Evolutionary conservation across 1,284 basidiomycete genomes (phyloP).

Genomic region (Cryptococcus wingfieldii): DNA sequence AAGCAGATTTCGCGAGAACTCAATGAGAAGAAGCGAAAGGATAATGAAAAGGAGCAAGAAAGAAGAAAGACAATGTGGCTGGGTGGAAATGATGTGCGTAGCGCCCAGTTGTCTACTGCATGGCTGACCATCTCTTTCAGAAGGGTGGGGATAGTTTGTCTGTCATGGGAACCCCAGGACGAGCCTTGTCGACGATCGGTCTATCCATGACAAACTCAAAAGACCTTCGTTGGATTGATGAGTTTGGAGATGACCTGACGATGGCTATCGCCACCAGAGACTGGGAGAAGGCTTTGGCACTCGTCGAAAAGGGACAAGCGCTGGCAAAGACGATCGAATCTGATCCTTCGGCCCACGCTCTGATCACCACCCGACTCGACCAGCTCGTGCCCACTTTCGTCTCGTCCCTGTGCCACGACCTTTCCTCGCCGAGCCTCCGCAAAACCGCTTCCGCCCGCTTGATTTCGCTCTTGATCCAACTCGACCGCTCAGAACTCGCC

Average conservation of each 20-base stretch:
- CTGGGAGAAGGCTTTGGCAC: conserved; percentile 77
- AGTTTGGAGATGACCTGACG: conserved; percentile 85
- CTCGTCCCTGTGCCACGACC: conserved; percentile 65
- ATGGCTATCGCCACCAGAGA: conserved; percentile 85
- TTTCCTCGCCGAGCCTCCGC: conserved; percentile 69
- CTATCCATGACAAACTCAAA: conserved; percentile 57
- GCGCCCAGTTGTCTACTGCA: not conserved
- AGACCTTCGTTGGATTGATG: conserved; percentile 77
- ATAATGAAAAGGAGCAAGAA: conserved; percentile 86
- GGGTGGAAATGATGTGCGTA: conserved; percentile 54
- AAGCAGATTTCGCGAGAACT: conserved; percentile 89
- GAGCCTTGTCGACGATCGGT: conserved; percentile 61
- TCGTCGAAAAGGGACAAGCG: conserved; percentile 68
- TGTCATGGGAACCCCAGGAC: conserved; percentile 60
- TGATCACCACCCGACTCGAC: conserved; percentile 57
- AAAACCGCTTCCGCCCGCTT: conserved; percentile 71
- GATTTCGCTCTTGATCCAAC: conserved; percentile 66
- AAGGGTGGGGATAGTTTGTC: conserved; percentile 9
- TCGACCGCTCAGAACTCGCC: conserved; percentile 74
- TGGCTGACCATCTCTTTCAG: conserved; percentile 1
- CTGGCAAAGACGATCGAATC: conserved; percentile 58
- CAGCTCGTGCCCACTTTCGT: conserved; percentile 68
- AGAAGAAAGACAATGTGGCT: conserved; percentile 74
- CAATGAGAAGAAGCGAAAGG: conserved; percentile 78
- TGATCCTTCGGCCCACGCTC: conserved; percentile 30